Base-by-base conservation (phyloP, 1,284 basidiomycete species). In the Omphalotus olearius region DNA sequence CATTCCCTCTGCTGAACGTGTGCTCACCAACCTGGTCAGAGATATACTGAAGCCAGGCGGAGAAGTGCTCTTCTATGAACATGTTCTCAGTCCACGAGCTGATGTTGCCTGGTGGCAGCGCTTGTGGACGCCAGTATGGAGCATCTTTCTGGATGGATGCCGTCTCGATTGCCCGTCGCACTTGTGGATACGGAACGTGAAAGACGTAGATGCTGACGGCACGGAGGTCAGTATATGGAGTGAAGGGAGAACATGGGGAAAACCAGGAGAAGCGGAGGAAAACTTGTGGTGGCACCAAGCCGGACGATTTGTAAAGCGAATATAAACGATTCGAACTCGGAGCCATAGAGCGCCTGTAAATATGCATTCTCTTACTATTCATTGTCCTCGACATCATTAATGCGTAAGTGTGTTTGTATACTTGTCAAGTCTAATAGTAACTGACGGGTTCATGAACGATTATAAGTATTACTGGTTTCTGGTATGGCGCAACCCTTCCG, bases 71-170 rank as follows among this genome's bases (percentile, higher is more conserved):
- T 80, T 79, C 59, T 80, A 80, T 55, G 85, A 88, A 63, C 85
- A 88, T 58, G 82, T 86, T 7, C 65, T 71, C 42, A 83, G 73
- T 56, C 72, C 69, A 0, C 59, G 64, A 0, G 51, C 60, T n/a
- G 76, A 79, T 49, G 73, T 84, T 2, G 74, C 74, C 7, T 76
- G 79, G 75, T 87, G 83, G 82, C 86, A 88, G 64, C 57, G 69
- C 1, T 72, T 84, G 45, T 86, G 85, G 83, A 73, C 82, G 5
- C 85, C 84, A 1, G 10, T 87, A 2, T 88, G 86, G 86, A 59
- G 60, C 2, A 26, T 68, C 0, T 63, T 67, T 0, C 80, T 82
- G 54, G 82, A 79, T 58, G 83, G 85, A 6, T 88, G 85, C 58
- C 67, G 67, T 53, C 56, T 86, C 43, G 80, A 85, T 59, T 67